A percentile compares a stretch with the other conserved stretches of the same genome.
phyloP scores from a whole-genome alignment of 2,329 filamentous ascomycete species.

The Colletotrichum godetiae region DNA sequence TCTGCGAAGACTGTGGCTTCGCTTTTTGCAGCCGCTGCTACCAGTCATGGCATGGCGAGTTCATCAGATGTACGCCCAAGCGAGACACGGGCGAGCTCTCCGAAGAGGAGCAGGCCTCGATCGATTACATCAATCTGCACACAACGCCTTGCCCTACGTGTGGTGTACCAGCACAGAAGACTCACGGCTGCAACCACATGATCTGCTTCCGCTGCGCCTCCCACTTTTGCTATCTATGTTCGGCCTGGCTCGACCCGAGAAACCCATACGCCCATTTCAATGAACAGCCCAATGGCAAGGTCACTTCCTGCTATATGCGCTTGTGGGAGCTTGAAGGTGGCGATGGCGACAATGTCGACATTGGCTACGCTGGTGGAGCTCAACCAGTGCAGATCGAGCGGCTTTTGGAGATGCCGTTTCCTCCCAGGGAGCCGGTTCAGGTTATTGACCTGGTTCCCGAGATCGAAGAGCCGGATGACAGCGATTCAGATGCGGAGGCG shows the following conservation, averaged over 20 bases:
- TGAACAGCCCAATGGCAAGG: conserved; percentile 59
- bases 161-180: conserved; percentile 86
- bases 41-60: conserved; percentile 93
- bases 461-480: conserved; percentile 48
- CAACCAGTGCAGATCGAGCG: neutral
- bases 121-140: conserved; percentile 84
- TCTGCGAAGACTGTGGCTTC: conserved; percentile 90
- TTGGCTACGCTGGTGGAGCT: conserved; percentile 54
- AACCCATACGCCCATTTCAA: conserved; percentile 96
- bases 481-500: conserved; percentile 43
- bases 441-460: conserved; percentile 38
- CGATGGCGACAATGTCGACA: conserved; percentile 69
- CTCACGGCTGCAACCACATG: conserved; percentile 97
- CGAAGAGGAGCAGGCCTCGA: conserved; percentile 85
- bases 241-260: conserved; percentile 81
- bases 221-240: conserved; percentile 96
- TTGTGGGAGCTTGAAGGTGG: conserved; percentile 92
- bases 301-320: conserved; percentile 81
- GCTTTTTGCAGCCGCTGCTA: conserved; percentile 82
- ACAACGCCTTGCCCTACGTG: conserved; percentile 93
- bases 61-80: conserved; percentile 74
- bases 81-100: conserved; percentile 77
- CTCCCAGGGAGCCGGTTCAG: conserved; percentile 32
- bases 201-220: conserved; percentile 88
- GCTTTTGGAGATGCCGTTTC: neutral